These are phyloP conservation scores for Cryptococcus floricola DNA, from an alignment of 1,284 basidiomycete species.

Conservation along the genomic window DNA sequence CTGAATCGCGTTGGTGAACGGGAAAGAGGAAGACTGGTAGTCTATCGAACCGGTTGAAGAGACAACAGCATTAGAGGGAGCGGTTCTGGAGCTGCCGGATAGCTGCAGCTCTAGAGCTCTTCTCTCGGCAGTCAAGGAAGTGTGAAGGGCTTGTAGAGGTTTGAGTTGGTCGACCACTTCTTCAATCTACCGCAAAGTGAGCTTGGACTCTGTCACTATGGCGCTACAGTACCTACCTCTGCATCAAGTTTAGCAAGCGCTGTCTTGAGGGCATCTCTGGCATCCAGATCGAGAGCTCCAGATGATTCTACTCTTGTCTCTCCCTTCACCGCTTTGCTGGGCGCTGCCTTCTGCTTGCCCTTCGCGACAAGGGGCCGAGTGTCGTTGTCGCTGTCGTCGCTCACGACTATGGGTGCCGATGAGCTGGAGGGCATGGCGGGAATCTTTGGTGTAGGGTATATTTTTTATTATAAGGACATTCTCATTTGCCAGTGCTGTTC, in stretches of 20 bases:
- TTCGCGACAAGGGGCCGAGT: too few relatives aligned
- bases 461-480: too few relatives aligned
- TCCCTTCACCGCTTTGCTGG: too few relatives aligned
- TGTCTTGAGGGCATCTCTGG: constrained; percentile 22
- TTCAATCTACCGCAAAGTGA: constrained; percentile 22
- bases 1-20: constrained; percentile 19
- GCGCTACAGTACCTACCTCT: constrained; percentile 23
- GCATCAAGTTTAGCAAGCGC: constrained; percentile 32
- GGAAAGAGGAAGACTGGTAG: constrained; percentile 27
- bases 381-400: neutral
- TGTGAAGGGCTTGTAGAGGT: constrained; percentile 31
- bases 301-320: too few relatives aligned
- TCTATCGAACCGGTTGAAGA: constrained; percentile 12
- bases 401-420: neutral
- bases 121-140: constrained; percentile 22
- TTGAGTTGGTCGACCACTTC: constrained; percentile 31
- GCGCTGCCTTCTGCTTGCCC: too few relatives aligned
- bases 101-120: constrained; percentile 21
- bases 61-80: neutral
- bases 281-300: constrained; percentile 11
- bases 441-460: too few relatives aligned
- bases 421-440: neutral
- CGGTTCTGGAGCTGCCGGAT: neutral
- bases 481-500: too few relatives aligned
- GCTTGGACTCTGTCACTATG: neutral